These are phyloP conservation scores for Takakia lepidozioides DNA, from an alignment of 225 moss, liverwort and hornwort species.

Conservation along the genomic window DNA sequence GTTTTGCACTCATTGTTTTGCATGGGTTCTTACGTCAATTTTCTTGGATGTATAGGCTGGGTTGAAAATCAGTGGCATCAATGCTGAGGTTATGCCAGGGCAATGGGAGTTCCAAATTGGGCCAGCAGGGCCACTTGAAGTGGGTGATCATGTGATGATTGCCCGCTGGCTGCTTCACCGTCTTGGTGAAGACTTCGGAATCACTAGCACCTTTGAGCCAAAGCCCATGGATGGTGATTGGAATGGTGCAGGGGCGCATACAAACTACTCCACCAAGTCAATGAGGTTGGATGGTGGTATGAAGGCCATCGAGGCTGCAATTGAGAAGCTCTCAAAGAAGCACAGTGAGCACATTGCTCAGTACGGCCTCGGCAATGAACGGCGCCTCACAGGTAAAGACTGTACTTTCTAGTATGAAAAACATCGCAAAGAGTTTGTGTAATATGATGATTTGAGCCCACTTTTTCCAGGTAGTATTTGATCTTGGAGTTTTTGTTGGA, in stretches of 20 bases:
- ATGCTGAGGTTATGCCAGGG: slow-evolving; percentile 95
- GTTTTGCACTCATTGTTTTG: too few relatives aligned
- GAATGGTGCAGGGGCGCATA: slow-evolving; percentile 96
- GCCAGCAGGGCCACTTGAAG: slow-evolving; percentile 75
- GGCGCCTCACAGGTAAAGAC: slow-evolving; percentile 53
- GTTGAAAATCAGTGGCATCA: slow-evolving; percentile 78
- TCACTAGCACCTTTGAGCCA: slow-evolving; percentile 86
- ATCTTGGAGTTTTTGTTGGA: too few relatives aligned
- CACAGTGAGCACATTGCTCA: slow-evolving; percentile 72
- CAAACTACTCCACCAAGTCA: slow-evolving; percentile 84
- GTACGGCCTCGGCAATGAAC: slow-evolving; percentile 78
- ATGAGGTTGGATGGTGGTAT: slow-evolving; percentile 82
- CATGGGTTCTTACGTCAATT: too few relatives aligned
- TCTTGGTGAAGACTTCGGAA: slow-evolving; percentile 83
- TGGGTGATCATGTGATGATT: slow-evolving; percentile 91
- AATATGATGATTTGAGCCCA: too few relatives aligned
- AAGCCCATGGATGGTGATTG: slow-evolving; percentile 97
- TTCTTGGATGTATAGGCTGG: slow-evolving; percentile 57
- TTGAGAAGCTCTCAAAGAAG: slow-evolving; percentile 78
- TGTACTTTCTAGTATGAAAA: too few relatives aligned
- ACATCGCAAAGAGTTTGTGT: too few relatives aligned
- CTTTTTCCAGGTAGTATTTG: too few relatives aligned
- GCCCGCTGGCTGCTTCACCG: slow-evolving; percentile 87
- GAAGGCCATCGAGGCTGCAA: slow-evolving; percentile 72
- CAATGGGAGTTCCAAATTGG: slow-evolving; percentile 99